Conservation (phyloP, 345 rosid genomes). For the Gossypium herbaceum region DNA sequence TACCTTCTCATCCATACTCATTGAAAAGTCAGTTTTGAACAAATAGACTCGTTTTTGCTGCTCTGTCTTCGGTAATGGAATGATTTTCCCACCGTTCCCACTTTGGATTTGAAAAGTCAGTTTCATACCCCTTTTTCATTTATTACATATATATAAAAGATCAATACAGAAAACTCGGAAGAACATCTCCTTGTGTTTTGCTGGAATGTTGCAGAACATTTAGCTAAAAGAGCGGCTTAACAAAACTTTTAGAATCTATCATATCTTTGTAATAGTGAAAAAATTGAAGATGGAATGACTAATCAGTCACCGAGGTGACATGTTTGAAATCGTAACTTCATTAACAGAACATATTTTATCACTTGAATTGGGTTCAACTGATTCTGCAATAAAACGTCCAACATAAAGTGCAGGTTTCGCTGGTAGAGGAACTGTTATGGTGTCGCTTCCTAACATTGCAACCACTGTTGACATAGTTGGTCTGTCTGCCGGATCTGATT, state of each 20-base stretch:
- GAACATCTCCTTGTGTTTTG: not conserved
- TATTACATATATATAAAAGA: too few relatives aligned
- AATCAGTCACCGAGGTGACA: conserved; percentile 1
- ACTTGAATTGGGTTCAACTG: not conserved
- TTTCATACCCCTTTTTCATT: not conserved
- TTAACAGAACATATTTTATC: not conserved
- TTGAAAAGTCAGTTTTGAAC: not conserved
- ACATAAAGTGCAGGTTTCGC: conserved; percentile 38
- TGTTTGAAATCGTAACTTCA: conserved; percentile 7
- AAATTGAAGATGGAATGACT: not conserved
- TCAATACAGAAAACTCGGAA: too few relatives aligned
- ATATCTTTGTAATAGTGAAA: not conserved
- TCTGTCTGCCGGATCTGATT: conserved; percentile 26
- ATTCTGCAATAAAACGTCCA: conserved; percentile 3
- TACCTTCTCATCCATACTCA: too few relatives aligned
- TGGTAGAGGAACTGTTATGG: conserved; percentile 33
- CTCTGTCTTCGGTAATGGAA: too few relatives aligned
- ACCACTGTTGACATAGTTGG: conserved; percentile 46
- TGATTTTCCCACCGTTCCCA: not conserved
- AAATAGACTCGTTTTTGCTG: not conserved
- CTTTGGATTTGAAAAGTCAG: not conserved
- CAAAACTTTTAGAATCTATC: too few relatives aligned
- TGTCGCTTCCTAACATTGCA: conserved; percentile 37
- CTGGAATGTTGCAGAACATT: not conserved
- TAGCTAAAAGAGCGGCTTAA: too few relatives aligned